Evolutionary conservation across 164 flowering plant species (phyloP).

Genomic region (Vitis rotundifolia): DNA sequence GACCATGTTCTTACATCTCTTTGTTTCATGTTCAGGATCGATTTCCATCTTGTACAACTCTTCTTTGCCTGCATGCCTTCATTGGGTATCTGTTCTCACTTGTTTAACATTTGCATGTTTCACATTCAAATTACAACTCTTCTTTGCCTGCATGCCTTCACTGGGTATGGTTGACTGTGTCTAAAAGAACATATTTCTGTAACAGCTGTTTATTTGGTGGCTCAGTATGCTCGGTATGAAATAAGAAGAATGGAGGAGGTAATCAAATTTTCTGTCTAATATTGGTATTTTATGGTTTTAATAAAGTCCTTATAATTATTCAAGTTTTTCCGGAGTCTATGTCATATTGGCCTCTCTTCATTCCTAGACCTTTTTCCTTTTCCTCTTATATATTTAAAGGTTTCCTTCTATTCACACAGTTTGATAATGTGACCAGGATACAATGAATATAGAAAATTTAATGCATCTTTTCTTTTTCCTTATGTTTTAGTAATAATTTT

Average conservation of each 20-base stretch:
- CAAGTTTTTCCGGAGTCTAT: not conserved
- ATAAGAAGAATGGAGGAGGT: constrained; percentile 88
- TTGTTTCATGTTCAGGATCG: constrained; percentile 58
- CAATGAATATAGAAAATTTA: too few relatives aligned
- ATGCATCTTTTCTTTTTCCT: too few relatives aligned
- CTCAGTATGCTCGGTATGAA: constrained; percentile 86
- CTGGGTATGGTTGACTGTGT: constrained; percentile 51
- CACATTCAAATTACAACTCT: constrained; percentile 43
- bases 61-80: constrained; percentile 93
- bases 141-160: constrained; percentile 91
- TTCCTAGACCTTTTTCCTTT: not conserved
- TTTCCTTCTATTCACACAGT: too few relatives aligned
- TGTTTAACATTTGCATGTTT: too few relatives aligned
- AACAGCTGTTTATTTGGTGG: constrained; percentile 89
- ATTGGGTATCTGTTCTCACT: constrained; percentile 50
- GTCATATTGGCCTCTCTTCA: not conserved
- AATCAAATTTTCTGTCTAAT: constrained; percentile 11
- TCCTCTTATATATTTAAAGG: too few relatives aligned
- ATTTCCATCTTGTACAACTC: constrained; percentile 86
- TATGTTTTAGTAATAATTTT: too few relatives aligned
- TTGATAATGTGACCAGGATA: too few relatives aligned
- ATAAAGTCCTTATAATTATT: not conserved
- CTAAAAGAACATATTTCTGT: constrained; percentile 24
- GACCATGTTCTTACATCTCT: constrained; percentile 7
- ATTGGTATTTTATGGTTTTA: too few relatives aligned